phyloP scores from a whole-genome alignment of 2,329 filamentous ascomycete species.

The Gaeumannomyces tritici region DNA sequence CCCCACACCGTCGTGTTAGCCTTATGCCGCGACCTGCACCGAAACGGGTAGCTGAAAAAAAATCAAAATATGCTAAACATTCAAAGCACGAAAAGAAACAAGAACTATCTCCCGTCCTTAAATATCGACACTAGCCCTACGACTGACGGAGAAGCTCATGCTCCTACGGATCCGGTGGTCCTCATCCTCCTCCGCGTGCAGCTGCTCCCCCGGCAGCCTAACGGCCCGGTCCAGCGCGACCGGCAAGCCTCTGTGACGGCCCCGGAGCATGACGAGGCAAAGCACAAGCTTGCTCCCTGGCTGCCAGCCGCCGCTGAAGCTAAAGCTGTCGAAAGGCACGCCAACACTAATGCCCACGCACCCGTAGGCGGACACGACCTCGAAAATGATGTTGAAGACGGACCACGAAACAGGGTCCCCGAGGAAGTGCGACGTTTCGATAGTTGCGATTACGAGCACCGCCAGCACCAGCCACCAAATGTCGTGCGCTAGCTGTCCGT shows the following conservation, averaged over 20 bases:
- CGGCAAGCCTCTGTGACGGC: constrained; percentile 43
- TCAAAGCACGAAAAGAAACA: too few relatives aligned
- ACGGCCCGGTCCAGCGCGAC: constrained; percentile 46
- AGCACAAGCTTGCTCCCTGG: constrained; percentile 42
- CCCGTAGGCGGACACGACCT: constrained; percentile 43
- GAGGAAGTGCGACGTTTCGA: constrained; percentile 45
- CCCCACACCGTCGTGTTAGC: constrained; percentile 1
- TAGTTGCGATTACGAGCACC: constrained; percentile 48
- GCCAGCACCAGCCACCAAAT: constrained; percentile 55
- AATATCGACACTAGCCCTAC: constrained; percentile 15
- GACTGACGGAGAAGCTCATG: constrained; percentile 15
- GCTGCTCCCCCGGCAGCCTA: constrained; percentile 24
- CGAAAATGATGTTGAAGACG: constrained; percentile 49
- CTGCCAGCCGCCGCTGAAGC: constrained; percentile 45
- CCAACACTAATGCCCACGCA: constrained; percentile 40
- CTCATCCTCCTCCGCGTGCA: constrained; percentile 29
- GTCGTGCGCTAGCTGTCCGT: constrained; percentile 51
- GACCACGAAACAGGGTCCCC: constrained; percentile 41
- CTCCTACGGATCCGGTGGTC: constrained; percentile 27
- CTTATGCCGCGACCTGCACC: not conserved
- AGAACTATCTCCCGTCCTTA: too few relatives aligned
- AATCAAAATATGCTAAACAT: too few relatives aligned
- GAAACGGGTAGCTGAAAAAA: constrained; percentile 1
- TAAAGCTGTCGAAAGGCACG: constrained; percentile 38
- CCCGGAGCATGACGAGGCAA: constrained; percentile 45